A percentile compares a stretch with the other conserved stretches of the same genome.
Conservation (phyloP, 1,284 basidiomycete genomes). For the Microbotryum intermedium region DNA sequence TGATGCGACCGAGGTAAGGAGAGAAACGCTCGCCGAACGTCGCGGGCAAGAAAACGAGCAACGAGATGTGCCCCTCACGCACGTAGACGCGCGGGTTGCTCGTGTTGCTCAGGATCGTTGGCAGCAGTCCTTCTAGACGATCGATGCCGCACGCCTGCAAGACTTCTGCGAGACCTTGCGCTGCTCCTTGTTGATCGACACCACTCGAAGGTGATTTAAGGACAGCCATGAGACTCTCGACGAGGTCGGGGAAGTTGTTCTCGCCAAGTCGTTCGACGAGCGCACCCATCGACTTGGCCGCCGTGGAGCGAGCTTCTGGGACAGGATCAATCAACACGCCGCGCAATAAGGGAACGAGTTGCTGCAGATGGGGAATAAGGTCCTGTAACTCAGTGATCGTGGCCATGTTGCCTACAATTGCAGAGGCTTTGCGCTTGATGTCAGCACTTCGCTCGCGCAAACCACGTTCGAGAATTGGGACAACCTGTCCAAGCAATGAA, state of each 20-base stretch:
- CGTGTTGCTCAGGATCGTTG: conserved; percentile 87
- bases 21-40: conserved; percentile 95
- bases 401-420: conserved; percentile 88
- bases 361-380: conserved; percentile 87
- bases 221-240: conserved; percentile 78
- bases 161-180: conserved; percentile 94
- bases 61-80: conserved; percentile 95
- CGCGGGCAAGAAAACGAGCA: conserved; percentile 90
- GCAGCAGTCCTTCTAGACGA: conserved; percentile 84
- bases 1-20: conserved; percentile 89
- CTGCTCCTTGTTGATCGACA: conserved; percentile 90
- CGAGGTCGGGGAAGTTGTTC: conserved; percentile 87
- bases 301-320: conserved; percentile 83
- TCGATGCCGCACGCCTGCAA: conserved; percentile 95
- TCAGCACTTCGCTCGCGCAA: conserved; percentile 85
- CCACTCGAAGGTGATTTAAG: conserved; percentile 90
- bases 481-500: conserved; percentile 50
- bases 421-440: conserved; percentile 89
- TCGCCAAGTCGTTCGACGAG: conserved; percentile 95
- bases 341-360: conserved; percentile 84
- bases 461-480: conserved; percentile 92
- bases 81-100: conserved; percentile 84
- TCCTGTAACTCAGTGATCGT: conserved; percentile 85
- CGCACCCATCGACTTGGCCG: conserved; percentile 94
- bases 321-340: conserved; percentile 62